A percentile compares a stretch with the other conserved stretches of the same genome.
phyloP scores from a whole-genome alignment of 768 basidiomycete species.

The Hydnomerulius pinastri region DNA sequence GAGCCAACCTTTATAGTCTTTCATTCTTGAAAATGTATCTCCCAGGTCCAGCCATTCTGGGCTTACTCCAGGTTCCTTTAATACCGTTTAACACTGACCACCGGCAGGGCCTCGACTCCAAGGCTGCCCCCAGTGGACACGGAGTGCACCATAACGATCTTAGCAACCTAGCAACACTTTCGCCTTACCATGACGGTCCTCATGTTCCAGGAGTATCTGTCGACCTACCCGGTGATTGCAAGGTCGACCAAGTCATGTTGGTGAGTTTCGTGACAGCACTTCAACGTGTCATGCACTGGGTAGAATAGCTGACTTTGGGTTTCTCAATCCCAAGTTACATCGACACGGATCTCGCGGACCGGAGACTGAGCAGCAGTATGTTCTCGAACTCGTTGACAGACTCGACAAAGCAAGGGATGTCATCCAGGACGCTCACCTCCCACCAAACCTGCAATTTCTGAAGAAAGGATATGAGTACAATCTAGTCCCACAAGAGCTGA shows the following conservation, averaged over 20 bases:
- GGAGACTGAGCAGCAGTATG: slow-evolving; percentile 30
- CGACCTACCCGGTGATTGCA: slow-evolving; percentile 39
- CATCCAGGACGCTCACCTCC: slow-evolving; percentile 31
- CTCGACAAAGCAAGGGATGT: slow-evolving; percentile 27
- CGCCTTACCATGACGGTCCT: slow-evolving; percentile 38
- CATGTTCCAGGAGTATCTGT: slow-evolving; percentile 27
- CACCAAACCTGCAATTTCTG: slow-evolving; percentile 37
- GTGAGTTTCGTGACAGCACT: too few relatives aligned
- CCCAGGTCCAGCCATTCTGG: slow-evolving; percentile 9
- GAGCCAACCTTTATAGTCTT: too few relatives aligned
- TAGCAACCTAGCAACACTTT: slow-evolving; percentile 34
- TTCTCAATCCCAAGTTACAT: slow-evolving; percentile 33
- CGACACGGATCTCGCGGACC: slow-evolving; percentile 45
- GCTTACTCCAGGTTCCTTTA: slow-evolving; percentile 7
- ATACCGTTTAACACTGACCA: background rate
- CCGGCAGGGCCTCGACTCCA: background rate
- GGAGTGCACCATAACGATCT: background rate
- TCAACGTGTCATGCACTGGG: too few relatives aligned
- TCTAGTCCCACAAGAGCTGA: slow-evolving; percentile 38
- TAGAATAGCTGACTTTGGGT: background rate
- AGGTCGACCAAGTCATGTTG: slow-evolving; percentile 40
- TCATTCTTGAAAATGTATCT: slow-evolving; percentile 19
- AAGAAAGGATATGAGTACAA: slow-evolving; percentile 37
- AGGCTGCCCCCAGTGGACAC: background rate
- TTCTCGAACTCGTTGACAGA: slow-evolving; percentile 34